These are phyloP conservation scores for Cymbopogon citratus DNA, from an alignment of 176 grass and related monocot species.

Conservation along the genomic window DNA sequence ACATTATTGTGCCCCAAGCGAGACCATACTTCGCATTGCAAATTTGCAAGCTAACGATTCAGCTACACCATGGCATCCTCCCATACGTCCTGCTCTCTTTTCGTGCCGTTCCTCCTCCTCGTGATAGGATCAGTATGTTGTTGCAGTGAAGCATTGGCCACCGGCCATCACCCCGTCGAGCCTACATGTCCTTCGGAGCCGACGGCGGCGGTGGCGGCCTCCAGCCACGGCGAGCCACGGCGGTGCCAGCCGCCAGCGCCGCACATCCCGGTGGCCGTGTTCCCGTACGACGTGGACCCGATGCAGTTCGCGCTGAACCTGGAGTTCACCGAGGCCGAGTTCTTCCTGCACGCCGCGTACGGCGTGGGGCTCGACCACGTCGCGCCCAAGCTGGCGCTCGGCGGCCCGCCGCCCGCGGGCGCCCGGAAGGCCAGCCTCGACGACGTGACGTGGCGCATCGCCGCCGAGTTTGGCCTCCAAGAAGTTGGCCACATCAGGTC, in stretches of 20 bases:
- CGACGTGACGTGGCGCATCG: constrained; percentile 37
- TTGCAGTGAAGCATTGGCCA: neutral
- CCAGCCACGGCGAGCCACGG: neutral
- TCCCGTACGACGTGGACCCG: constrained; percentile 53
- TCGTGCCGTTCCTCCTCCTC: constrained; percentile 16
- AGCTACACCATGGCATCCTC: neutral
- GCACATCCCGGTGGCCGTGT: constrained; percentile 29
- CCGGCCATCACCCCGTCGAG: neutral
- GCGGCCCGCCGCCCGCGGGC: constrained; percentile 63
- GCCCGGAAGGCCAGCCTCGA: constrained; percentile 59
- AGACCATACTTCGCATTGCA: neutral
- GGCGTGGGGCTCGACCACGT: constrained; percentile 63
- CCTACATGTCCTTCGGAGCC: constrained; percentile 8
- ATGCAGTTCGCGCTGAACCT: constrained; percentile 71
- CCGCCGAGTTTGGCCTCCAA: constrained; percentile 59
- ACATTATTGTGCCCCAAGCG: neutral
- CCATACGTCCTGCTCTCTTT: neutral
- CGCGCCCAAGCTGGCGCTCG: constrained; percentile 45
- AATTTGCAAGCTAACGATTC: neutral
- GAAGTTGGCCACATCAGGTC: constrained; percentile 78
- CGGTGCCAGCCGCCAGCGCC: constrained; percentile 5
- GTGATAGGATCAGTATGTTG: neutral
- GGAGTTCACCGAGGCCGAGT: constrained; percentile 64
- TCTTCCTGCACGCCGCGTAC: constrained; percentile 51
- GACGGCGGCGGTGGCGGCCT: no score